These are phyloP conservation scores for Hylodesmum podocarpum DNA, from an alignment of 306 rosid species.

Conservation along the genomic window DNA sequence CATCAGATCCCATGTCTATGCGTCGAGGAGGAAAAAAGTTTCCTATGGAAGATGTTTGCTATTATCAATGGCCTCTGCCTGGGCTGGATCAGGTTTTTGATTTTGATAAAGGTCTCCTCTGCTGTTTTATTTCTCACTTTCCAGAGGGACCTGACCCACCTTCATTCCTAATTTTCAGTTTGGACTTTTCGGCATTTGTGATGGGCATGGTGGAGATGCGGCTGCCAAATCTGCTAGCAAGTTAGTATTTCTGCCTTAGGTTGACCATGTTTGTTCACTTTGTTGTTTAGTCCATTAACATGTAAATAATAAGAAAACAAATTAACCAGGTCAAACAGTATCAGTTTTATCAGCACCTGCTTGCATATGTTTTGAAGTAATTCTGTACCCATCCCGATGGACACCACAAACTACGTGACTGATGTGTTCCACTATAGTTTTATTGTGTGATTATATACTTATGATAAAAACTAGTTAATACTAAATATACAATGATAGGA, in stretches of 20 bases:
- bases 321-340: not conserved
- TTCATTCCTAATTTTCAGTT: slow-evolving; percentile 62
- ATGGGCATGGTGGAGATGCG: slow-evolving; percentile 93
- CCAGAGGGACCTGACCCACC: slow-evolving; percentile 38
- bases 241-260: slow-evolving; percentile 60
- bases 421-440: not conserved
- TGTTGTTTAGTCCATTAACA: not conserved
- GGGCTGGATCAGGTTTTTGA: slow-evolving; percentile 82
- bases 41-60: slow-evolving; percentile 98
- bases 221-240: slow-evolving; percentile 95
- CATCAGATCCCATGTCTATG: slow-evolving; percentile 95
- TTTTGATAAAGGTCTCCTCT: slow-evolving; percentile 21
- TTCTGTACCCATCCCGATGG: not conserved
- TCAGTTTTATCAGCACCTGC: not conserved
- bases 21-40: slow-evolving; percentile 91
- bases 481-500: not conserved
- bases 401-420: not conserved
- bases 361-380: not conserved
- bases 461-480: not conserved
- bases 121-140: slow-evolving; percentile 26
- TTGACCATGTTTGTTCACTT: slow-evolving; percentile 30
- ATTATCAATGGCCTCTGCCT: slow-evolving; percentile 90
- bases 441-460: not conserved
- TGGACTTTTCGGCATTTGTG: slow-evolving; percentile 89
- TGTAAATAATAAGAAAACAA: not conserved